Evolutionary conservation across 164 flowering plant species (phyloP).

Genomic region (Vitis labrusca): DNA sequence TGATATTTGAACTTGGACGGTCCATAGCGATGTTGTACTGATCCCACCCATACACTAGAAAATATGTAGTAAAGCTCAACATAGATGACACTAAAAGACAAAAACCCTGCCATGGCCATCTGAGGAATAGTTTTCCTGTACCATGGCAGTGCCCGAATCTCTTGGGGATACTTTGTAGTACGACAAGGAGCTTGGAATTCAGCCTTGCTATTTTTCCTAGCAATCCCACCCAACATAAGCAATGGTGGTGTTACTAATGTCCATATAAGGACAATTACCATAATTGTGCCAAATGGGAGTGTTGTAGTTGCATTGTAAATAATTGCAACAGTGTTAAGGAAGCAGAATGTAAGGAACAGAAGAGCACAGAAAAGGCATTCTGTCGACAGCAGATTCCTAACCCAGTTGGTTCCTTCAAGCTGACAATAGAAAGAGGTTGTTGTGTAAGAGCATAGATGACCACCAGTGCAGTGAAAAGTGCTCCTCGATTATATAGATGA

Average conservation of each 20-base stretch:
- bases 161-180: conserved; percentile 29
- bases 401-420: conserved; percentile 32
- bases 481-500: conserved; percentile 27
- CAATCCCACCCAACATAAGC: conserved; percentile 27
- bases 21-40: too few species aligned
- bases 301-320: conserved; percentile 22
- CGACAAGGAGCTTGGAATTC: conserved; percentile 31
- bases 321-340: conserved; percentile 25
- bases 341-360: conserved; percentile 24
- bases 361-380: conserved; percentile 29
- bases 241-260: conserved; percentile 25
- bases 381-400: conserved; percentile 22
- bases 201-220: conserved; percentile 27
- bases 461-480: conserved; percentile 19
- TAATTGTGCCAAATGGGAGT: conserved; percentile 23
- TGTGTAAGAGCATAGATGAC: conserved; percentile 23
- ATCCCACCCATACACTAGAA: conserved; percentile 23
- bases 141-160: conserved; percentile 29
- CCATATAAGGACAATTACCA: conserved; percentile 29
- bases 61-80: conserved; percentile 25
- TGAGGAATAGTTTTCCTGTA: conserved; percentile 18
- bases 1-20: too few species aligned
- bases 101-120: conserved; percentile 29
- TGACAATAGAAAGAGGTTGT: conserved; percentile 27
- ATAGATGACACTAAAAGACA: conserved; percentile 25